Evolutionary conservation across 169 alveolate genomes (phyloP).

Genomic region (Cystoisospora suis): DNA sequence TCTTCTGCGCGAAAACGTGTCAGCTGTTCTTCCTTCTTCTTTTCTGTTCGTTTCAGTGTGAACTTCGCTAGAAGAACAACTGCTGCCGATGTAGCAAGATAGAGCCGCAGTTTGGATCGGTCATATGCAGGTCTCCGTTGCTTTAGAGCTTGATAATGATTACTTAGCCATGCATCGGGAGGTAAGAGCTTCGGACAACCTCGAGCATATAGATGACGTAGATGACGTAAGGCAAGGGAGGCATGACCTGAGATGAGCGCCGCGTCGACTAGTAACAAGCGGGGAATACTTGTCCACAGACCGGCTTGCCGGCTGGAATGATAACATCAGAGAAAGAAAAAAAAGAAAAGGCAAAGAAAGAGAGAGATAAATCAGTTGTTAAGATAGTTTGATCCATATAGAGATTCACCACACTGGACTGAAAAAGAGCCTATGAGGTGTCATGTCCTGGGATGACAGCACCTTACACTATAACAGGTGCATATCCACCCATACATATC

Average conservation of each 20-base stretch:
- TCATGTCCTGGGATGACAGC: no score
- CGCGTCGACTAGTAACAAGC: conserved; percentile 27
- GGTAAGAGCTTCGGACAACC: conserved; percentile 45
- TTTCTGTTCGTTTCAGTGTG: conserved; percentile 29
- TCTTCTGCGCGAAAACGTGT: background rate
- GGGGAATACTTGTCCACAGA: conserved; percentile 55
- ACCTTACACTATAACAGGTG: no score
- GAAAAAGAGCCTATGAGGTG: background rate
- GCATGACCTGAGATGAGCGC: conserved; percentile 40
- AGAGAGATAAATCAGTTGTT: no score
- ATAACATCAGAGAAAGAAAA: background rate
- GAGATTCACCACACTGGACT: background rate
- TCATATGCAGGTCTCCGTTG: conserved; percentile 47
- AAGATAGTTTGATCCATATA: no score
- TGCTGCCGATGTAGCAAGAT: background rate
- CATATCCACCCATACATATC: no score
- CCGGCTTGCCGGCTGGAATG: conserved; percentile 54
- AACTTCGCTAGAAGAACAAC: conserved; percentile 39
- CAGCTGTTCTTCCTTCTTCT: conserved; percentile 37
- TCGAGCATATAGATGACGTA: conserved; percentile 44
- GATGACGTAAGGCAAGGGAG: conserved; percentile 49
- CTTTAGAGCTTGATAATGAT: conserved; percentile 51
- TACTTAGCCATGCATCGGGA: conserved; percentile 64
- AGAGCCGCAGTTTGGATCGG: conserved; percentile 24
- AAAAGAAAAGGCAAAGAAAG: background rate